A percentile compares a stretch with the other conserved stretches of the same genome.
Conservation (phyloP, 257 asterid species). For the Solanum dulcamara region DNA sequence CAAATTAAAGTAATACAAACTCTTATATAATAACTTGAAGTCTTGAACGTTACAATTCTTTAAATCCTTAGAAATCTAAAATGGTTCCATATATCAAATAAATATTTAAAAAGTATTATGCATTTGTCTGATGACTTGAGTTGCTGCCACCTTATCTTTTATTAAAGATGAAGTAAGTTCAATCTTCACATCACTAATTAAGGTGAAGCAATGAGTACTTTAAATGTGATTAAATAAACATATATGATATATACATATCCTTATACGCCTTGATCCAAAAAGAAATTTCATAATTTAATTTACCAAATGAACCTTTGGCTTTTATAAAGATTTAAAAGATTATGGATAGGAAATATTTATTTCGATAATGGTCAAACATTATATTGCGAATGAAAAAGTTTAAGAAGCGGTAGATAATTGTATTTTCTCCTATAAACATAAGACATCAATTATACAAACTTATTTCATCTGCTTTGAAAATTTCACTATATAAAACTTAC, state of each 20-base stretch:
- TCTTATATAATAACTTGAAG: neutral
- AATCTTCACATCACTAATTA: no score
- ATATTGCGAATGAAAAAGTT: no score
- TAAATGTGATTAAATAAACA: neutral
- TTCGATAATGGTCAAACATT: no score
- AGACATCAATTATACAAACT: neutral
- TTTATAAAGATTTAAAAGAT: neutral
- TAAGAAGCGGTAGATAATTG: no score
- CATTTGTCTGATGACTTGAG: neutral
- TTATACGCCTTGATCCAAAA: no score
- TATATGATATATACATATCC: neutral
- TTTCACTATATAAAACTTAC: neutral
- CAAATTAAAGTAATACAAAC: neutral
- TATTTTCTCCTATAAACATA: neutral
- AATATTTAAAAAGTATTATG: neutral
- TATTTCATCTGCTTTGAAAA: neutral
- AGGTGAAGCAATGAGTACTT: neutral
- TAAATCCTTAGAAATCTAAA: neutral
- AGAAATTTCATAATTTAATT: neutral
- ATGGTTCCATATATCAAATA: no score
- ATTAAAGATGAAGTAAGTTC: neutral
- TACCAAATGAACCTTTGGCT: neutral
- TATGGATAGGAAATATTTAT: neutral
- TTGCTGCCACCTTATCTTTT: neutral
- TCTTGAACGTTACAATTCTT: neutral